A percentile compares a stretch with the other conserved stretches of the same genome.
These are phyloP conservation scores for Quillaja saponaria DNA, from an alignment of 306 rosid species.

Conservation along the genomic window DNA sequence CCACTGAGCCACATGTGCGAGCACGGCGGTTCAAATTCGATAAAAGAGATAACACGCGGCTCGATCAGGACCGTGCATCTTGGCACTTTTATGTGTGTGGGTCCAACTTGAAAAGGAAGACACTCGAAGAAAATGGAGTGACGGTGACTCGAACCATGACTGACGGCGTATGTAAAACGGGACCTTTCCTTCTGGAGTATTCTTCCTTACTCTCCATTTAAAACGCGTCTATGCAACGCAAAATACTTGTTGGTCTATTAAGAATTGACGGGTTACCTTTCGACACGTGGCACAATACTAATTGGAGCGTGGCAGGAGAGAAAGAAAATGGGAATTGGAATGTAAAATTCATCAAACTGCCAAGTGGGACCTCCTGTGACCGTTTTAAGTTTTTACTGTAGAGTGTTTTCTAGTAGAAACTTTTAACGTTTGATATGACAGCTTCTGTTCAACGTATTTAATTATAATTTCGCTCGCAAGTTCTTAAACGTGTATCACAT, in stretches of 20 bases:
- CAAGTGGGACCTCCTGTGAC: background rate
- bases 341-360: background rate
- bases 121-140: conserved; percentile 11
- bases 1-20: background rate
- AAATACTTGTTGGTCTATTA: background rate
- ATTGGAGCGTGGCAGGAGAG: background rate
- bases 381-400: conserved; percentile 4
- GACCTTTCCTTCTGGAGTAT: no score
- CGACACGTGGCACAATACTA: no score
- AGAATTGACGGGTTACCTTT: no score
- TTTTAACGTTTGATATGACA: no score
- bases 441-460: no score
- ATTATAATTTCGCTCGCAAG: no score
- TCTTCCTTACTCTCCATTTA: background rate
- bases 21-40: background rate
- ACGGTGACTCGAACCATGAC: background rate
- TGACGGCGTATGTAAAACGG: no score
- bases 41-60: background rate
- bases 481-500: no score
- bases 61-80: background rate
- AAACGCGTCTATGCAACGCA: background rate
- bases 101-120: background rate
- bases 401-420: background rate
- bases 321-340: background rate
- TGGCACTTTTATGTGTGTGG: background rate